Evolutionary conservation across 495 filamentous ascomycete genomes (phyloP).

Genomic region (Penicillium goetzii): DNA sequence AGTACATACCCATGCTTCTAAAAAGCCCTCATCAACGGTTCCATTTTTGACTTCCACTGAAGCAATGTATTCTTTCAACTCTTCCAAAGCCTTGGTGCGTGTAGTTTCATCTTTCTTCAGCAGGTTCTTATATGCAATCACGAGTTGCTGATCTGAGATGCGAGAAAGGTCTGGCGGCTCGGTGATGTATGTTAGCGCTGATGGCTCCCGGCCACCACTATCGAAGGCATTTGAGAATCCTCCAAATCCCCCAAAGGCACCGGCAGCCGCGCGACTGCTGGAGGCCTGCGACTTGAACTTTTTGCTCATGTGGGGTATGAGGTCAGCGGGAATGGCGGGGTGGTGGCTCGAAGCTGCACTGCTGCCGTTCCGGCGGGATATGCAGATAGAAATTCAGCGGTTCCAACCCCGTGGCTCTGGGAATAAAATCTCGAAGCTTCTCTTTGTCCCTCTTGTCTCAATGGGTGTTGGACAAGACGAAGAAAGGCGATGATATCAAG

Average conservation of each 20-base stretch:
- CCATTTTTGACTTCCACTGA: constrained; percentile 48
- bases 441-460: constrained; percentile 9
- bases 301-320: constrained; percentile 64
- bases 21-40: constrained; percentile 71
- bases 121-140: constrained; percentile 89
- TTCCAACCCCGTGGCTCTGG: not conserved
- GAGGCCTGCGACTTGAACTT: constrained; percentile 74
- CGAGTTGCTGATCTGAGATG: constrained; percentile 77
- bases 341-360: constrained; percentile 18
- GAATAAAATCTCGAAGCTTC: not conserved
- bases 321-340: constrained; percentile 38
- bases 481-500: constrained; percentile 20
- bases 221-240: constrained; percentile 51
- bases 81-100: constrained; percentile 90
- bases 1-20: constrained; percentile 83
- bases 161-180: constrained; percentile 81
- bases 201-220: constrained; percentile 54
- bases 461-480: constrained; percentile 13
- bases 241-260: constrained; percentile 53
- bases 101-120: constrained; percentile 92
- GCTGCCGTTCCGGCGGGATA: constrained; percentile 11
- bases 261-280: constrained; percentile 65
- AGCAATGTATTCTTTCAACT: constrained; percentile 68
- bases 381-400: not conserved
- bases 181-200: constrained; percentile 75